Evolutionary conservation across 2,329 filamentous ascomycete genomes (phyloP).

Genomic region (Basipetospora chlamydospora): DNA sequence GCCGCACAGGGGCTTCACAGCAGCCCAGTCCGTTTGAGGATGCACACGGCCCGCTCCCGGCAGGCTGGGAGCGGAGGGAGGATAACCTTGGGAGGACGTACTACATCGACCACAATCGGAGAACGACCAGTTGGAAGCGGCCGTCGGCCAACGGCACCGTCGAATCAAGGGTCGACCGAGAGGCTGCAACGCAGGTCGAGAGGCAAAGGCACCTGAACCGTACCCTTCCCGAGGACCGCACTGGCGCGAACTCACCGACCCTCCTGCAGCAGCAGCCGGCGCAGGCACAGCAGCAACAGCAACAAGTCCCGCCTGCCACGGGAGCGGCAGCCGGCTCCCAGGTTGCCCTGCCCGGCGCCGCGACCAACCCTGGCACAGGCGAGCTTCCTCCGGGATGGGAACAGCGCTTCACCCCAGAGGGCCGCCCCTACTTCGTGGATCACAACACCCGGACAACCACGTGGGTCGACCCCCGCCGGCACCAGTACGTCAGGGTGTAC

Average conservation of each 20-base stretch:
- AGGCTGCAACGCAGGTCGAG: constrained; percentile 85
- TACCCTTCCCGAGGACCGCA: constrained; percentile 88
- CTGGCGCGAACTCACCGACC: constrained; percentile 81
- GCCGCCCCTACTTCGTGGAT: constrained; percentile 91
- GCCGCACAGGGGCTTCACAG: constrained; percentile 16
- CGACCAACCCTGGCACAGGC: constrained; percentile 80
- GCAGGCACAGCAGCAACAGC: constrained; percentile 5
- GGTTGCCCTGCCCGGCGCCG: constrained; percentile 84
- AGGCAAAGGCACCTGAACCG: constrained; percentile 88
- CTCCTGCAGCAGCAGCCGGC: constrained; percentile 39
- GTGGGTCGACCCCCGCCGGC: constrained; percentile 92
- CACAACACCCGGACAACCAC: constrained; percentile 97
- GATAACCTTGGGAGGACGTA: constrained; percentile 92
- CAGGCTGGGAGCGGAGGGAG: constrained; percentile 90
- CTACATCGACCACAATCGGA: constrained; percentile 95
- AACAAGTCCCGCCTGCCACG: constrained; percentile 10
- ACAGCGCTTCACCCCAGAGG: constrained; percentile 88
- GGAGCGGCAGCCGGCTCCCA: constrained; percentile 13
- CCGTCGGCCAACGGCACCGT: constrained; percentile 67
- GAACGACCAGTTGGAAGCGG: constrained; percentile 91
- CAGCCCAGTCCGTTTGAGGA: constrained; percentile 96
- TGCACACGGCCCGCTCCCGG: constrained; percentile 78
- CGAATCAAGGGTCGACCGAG: constrained; percentile 58
- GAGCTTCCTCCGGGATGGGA: constrained; percentile 96
- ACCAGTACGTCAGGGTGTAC: constrained; percentile 98